phyloP scores from a whole-genome alignment of 2,329 filamentous ascomycete genomes.

The Botrytis hyacinthi region DNA sequence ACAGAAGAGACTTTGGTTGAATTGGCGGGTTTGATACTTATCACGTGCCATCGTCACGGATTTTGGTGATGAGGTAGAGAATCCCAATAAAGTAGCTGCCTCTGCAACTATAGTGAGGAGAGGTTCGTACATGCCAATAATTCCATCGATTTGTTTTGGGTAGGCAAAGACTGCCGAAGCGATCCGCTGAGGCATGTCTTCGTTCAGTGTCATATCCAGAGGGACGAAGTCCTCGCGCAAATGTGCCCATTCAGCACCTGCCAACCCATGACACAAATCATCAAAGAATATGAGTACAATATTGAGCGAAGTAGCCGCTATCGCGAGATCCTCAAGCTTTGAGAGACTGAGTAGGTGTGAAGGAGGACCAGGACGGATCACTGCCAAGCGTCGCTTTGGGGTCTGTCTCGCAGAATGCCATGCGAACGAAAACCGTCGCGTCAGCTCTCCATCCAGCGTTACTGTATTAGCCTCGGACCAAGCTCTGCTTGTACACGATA shows the following conservation, averaged over 20 bases:
- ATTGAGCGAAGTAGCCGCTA: neutral
- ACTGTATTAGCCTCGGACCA: neutral
- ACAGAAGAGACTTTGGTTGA: neutral
- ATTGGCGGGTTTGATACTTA: slow-evolving; percentile 1
- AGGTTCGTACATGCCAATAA: neutral
- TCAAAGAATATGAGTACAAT: neutral
- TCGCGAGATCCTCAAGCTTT: slow-evolving; percentile 1
- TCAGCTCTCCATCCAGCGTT: neutral
- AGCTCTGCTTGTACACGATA: neutral
- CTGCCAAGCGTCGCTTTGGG: neutral
- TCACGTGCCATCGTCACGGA: neutral
- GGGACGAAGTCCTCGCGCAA: slow-evolving; percentile 3
- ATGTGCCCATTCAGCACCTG: neutral
- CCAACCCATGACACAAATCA: neutral
- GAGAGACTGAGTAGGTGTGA: neutral
- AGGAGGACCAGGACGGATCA: slow-evolving; percentile 3
- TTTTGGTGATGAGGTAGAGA: neutral
- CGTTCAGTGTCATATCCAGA: neutral
- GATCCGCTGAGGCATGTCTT: neutral
- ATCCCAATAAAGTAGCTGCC: neutral
- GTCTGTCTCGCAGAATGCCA: neutral
- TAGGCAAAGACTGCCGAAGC: neutral
- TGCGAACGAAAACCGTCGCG: neutral
- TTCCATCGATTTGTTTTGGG: neutral
- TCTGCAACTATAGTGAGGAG: neutral